Conservation (phyloP, 306 rosid genomes). For the Rosa persica region DNA sequence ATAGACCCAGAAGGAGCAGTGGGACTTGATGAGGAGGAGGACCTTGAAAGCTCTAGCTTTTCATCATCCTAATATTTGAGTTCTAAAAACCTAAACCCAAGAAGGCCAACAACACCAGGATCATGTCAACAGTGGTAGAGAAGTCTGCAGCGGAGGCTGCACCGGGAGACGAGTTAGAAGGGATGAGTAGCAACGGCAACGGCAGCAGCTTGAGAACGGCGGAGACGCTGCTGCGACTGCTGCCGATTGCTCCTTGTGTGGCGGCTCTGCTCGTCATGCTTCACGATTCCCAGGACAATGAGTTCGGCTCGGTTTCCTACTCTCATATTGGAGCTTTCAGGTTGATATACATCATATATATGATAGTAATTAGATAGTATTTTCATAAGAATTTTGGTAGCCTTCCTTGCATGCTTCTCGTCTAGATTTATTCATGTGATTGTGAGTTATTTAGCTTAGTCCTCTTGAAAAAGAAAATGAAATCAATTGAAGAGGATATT, state of each 20-base stretch:
- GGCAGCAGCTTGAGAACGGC: constrained; percentile 44
- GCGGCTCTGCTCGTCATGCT: constrained; percentile 84
- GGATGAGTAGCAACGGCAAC: constrained; percentile 22
- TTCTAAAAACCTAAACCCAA: background rate
- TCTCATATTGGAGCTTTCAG: constrained; percentile 74
- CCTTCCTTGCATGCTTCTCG: background rate
- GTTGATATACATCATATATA: constrained; percentile 17
- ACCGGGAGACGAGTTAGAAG: background rate
- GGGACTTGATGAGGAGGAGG: background rate
- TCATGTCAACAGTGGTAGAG: background rate
- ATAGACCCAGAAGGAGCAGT: background rate
- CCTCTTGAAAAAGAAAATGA: background rate
- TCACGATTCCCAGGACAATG: constrained; percentile 60
- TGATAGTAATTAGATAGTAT: background rate
- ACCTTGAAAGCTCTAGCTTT: background rate
- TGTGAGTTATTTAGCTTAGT: background rate
- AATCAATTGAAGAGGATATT: background rate
- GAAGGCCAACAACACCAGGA: background rate
- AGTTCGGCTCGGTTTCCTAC: constrained; percentile 70
- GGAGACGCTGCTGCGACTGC: constrained; percentile 71
- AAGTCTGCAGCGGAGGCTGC: constrained; percentile 14
- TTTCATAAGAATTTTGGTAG: background rate
- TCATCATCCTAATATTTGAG: too few species aligned
- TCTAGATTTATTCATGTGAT: background rate
- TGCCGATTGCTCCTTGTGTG: constrained; percentile 72